A percentile compares a stretch with the other conserved stretches of the same genome.
phyloP scores from a whole-genome alignment of 345 rosid genomes.

The Acer negundo region DNA sequence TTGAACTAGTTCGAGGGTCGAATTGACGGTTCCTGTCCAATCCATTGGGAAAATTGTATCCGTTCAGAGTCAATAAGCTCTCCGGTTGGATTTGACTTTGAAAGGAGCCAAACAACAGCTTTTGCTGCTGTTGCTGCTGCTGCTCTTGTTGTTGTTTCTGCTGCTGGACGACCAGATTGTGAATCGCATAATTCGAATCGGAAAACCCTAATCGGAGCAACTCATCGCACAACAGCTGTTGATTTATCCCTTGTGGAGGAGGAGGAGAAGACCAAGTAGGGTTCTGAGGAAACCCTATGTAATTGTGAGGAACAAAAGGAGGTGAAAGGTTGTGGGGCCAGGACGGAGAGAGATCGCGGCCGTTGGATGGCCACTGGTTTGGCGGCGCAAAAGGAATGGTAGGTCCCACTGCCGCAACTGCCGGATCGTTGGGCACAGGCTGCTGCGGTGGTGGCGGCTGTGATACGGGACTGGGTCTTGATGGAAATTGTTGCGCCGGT shows the following conservation, averaged over 20 bases:
- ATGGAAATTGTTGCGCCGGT: slow-evolving; percentile 18
- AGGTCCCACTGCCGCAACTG: slow-evolving; percentile 83
- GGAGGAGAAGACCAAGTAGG: slow-evolving; percentile 25
- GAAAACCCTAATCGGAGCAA: slow-evolving; percentile 50
- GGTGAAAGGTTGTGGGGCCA: slow-evolving; percentile 30
- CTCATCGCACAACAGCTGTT: slow-evolving; percentile 42
- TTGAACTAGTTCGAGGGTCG: slow-evolving; percentile 26
- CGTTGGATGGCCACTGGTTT: slow-evolving; percentile 40
- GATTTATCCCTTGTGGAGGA: slow-evolving; percentile 25
- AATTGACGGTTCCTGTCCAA: slow-evolving; percentile 40
- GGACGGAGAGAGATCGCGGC: slow-evolving; percentile 37
- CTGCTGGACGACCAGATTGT: slow-evolving; percentile 32
- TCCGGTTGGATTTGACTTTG: slow-evolving; percentile 43
- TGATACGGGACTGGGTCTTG: slow-evolving; percentile 16
- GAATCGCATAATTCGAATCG: slow-evolving; percentile 30
- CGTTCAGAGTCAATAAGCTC: slow-evolving; percentile 33
- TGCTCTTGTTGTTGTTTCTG: slow-evolving; percentile 35
- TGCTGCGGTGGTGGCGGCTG: slow-evolving; percentile 32
- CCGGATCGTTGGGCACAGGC: slow-evolving; percentile 60
- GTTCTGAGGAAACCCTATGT: slow-evolving; percentile 56
- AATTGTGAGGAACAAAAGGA: slow-evolving; percentile 47
- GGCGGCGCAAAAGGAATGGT: slow-evolving; percentile 37
- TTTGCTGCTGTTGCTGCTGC: slow-evolving; percentile 35
- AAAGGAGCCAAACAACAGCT: slow-evolving; percentile 64
- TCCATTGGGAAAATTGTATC: slow-evolving; percentile 26